Base-by-base conservation (phyloP, 805 yeast genomes). In the Yarrowia bubula region DNA sequence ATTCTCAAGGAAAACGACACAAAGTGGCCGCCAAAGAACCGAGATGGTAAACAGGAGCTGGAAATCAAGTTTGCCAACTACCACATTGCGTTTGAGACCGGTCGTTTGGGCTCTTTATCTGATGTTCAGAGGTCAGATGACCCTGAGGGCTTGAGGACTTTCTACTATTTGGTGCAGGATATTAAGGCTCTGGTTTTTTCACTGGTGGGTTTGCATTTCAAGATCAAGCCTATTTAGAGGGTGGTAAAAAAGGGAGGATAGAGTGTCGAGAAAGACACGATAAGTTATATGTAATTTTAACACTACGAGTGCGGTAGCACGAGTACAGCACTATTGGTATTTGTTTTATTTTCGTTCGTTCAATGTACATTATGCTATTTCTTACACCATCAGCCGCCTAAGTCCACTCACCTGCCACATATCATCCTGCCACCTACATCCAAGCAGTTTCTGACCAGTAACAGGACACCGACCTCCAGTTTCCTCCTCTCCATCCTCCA, bases 401-500 rank as follows among this genome's bases (percentile, higher is more conserved):
- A 92, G 75, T 1, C 96, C 93, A 53, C 83, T 85, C n/a, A 87
- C 81, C 61, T 84, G 85, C 90, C 93, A 90, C 65, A 81, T 82
- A 8, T 81, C 80, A n/a, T 79, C 76, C 68, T 84, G 84, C 78
- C 84, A 87, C 67, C 79, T 79, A 74, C 97, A 92, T 7, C 90
- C 90, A 38, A 92, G 74, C 39, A 93, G 77, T 69, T 79, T 83
- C 65, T 81, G 85, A 0, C 92, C 89, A 0, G 97, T 89, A 1
- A 89, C 81, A 0, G 98, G 98, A 73, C 98, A 93, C 68, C 87
- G 79, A 2, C 92, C 92, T 8, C 88, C 89, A 15, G 78, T 77
- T 15, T 72, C 70, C 18, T 78, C 76, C 63, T 75, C 78, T 0
- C 78, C 81, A 48, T 83, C 80, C 33, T 83, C 79, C 50, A 92